Percentiles rank a stretch among this genome's conserved stretches.
Evolutionary conservation across 306 rosid genomes (phyloP).

Genomic region (Trichosanthes truncata): DNA sequence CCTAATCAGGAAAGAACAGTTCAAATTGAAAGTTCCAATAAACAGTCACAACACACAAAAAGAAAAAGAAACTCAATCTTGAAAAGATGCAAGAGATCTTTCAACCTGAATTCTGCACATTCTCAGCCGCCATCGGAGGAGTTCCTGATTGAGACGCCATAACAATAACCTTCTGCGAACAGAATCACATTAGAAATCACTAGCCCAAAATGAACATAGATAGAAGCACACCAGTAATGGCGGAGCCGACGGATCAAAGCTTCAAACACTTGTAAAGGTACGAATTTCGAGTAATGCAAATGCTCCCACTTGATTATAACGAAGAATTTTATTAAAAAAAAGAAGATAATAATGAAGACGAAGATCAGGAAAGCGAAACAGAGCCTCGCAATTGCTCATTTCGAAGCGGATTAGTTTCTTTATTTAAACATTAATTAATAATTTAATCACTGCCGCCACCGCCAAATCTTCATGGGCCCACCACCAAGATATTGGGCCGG

Average conservation of each 20-base stretch:
- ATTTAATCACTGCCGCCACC: background rate
- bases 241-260: background rate
- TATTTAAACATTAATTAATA: background rate
- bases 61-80: background rate
- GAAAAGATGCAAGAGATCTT: background rate
- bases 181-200: background rate
- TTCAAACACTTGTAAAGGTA: no score
- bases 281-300: background rate
- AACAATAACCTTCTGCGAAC: background rate
- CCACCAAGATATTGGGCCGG: background rate
- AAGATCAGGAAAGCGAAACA: no score
- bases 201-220: background rate
- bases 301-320: background rate
- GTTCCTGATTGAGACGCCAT: background rate
- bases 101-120: background rate
- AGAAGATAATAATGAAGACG: no score
- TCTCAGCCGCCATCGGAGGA: background rate
- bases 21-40: background rate
- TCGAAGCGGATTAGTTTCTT: background rate
- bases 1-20: background rate
- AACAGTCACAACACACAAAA: background rate
- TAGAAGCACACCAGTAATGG: background rate
- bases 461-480: background rate
- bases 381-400: background rate
- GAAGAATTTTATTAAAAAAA: no score